Percentiles rank a stretch among this genome's conserved stretches.
Conservation (phyloP, 192 early-diverging fungal species). For the Coemansia sp. region DNA sequence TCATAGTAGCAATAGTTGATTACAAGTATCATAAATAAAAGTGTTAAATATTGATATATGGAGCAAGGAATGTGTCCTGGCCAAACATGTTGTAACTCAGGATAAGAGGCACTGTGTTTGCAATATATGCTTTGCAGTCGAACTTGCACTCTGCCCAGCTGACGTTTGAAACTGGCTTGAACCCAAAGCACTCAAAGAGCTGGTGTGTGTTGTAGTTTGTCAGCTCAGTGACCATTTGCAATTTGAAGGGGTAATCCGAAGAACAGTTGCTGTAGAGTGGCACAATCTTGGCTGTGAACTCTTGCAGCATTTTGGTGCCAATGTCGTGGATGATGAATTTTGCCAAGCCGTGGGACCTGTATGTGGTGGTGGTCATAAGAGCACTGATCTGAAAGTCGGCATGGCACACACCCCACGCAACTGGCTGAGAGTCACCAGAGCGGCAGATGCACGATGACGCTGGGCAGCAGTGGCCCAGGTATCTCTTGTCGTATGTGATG, state of each 20-base stretch:
- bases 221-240: constrained; percentile 2
- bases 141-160: constrained; percentile 8
- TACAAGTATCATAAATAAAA: no score
- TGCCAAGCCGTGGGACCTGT: background rate
- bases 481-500: background rate
- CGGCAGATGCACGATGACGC: constrained; percentile 1
- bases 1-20: no score
- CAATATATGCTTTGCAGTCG: background rate
- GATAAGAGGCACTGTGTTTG: background rate
- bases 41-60: no score
- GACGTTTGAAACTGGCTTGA: background rate
- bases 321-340: background rate
- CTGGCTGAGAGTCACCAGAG: background rate
- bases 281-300: background rate
- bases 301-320: background rate
- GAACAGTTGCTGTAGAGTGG: background rate
- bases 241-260: background rate
- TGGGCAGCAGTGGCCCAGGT: constrained; percentile 1
- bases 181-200: constrained; percentile 1
- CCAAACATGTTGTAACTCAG: background rate
- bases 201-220: background rate
- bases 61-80: no score
- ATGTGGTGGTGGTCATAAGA: background rate
- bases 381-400: background rate
- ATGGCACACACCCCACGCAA: constrained; percentile 2